Evolutionary conservation across 208 protist genomes (phyloP), one percentile per base, ranked within the genome.

Genomic region (Leishmania mexicana): DNA sequence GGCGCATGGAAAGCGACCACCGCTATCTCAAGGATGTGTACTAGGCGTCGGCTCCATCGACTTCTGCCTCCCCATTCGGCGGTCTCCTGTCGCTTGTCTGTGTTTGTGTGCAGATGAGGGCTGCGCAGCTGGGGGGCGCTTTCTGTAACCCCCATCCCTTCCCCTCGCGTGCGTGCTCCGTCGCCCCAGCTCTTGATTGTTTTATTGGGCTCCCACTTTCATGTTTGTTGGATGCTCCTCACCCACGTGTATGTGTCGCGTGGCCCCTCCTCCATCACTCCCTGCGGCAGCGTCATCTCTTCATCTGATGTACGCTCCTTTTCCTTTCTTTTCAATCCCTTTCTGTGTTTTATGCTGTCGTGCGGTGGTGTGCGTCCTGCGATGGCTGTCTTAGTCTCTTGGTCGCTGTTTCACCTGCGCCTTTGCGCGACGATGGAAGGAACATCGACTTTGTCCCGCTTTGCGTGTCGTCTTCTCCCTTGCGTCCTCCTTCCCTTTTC

Each of bases 21-120:
- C 89, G 96, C 45, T 99, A 97, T 76, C 81, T 97, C 58, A 96
- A 98, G 76, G 98, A 99, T 81, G 96, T 99, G 15, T 99, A 96
- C 83, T 96, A 81, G 88, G 1, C 31, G 1, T n/a, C 53, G n/a
- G 17, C 8, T 13, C 73, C n/a, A 31, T 3, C 47, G 40, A 5
- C 40, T 21, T 13, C 40, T n/a, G 40, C 21, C 5, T 73, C 40
- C 40, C 68, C 40, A 51, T 17, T 73, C 17, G 15, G 35, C 31
- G 68, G 21, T 73, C 8, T 8, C 68, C 40, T 49, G 40, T 49
- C 40, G 51, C 35, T 40, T 17, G 2, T 17, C 40, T 73, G 40
- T 13, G 7, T 51, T 15, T 51, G 3, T 73, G 68, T 8, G 21
- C 45, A 40, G 17, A 28, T 49, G 19, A 17, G 40, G 62, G n/a